A percentile compares a stretch with the other conserved stretches of the same genome.
Conservation (phyloP, 257 asterid genomes). For the Nicotiana obtusifolia region DNA sequence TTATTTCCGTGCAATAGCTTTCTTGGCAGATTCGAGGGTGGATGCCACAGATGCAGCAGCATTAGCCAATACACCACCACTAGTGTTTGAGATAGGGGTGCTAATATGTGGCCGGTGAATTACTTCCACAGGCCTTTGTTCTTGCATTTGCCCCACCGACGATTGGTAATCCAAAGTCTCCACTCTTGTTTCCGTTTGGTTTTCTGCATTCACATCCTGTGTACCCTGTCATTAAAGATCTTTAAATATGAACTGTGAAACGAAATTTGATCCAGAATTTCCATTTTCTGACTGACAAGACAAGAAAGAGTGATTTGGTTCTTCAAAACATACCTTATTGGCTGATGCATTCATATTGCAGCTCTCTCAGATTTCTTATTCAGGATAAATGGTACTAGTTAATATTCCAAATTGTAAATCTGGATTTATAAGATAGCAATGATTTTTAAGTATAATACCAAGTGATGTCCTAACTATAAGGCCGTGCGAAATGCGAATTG, state of each 20-base stretch:
- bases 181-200: conserved; percentile 29
- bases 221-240: conserved; percentile 18
- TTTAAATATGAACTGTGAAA: neutral
- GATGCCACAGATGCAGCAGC: conserved; percentile 61
- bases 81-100: conserved; percentile 24
- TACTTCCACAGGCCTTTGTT: conserved; percentile 37
- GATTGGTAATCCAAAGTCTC: conserved; percentile 30
- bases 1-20: conserved; percentile 37
- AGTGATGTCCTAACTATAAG: neutral
- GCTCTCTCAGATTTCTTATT: neutral
- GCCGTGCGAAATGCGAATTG: neutral
- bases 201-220: conserved; percentile 8
- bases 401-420: neutral
- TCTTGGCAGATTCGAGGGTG: conserved; percentile 65
- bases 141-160: conserved; percentile 43
- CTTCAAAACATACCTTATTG: conserved; percentile 26
- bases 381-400: neutral
- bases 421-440: neutral
- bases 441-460: neutral
- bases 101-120: conserved; percentile 34
- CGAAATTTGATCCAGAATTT: neutral
- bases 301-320: neutral
- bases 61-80: conserved; percentile 47
- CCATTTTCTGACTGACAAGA: neutral
- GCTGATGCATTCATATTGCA: conserved; percentile 30